Percentiles rank a stretch among this genome's conserved stretches.
Conservation (phyloP, 2,329 filamentous ascomycete species). For the Talaromyces piceae region DNA sequence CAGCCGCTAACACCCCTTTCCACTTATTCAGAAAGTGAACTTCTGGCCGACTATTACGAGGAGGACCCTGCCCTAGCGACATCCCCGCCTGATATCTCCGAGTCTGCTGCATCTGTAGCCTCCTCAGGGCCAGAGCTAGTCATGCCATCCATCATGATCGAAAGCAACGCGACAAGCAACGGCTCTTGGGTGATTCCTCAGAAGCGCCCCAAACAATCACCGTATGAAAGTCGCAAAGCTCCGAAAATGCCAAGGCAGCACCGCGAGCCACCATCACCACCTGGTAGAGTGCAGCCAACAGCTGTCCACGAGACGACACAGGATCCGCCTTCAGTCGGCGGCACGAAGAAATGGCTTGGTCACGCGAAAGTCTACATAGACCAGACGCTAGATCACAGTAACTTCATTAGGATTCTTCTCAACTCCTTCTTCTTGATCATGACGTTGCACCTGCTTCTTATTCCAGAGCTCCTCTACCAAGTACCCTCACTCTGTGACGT, state of each 20-base stretch:
- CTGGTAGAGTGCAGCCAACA: neutral
- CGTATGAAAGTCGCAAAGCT: conserved; percentile 10
- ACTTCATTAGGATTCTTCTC: conserved; percentile 3
- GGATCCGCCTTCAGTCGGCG: neutral
- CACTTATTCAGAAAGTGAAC: conserved; percentile 6
- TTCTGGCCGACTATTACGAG: conserved; percentile 7
- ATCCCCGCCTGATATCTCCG: conserved; percentile 10
- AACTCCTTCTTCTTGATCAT: conserved; percentile 6
- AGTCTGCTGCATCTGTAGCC: conserved; percentile 19
- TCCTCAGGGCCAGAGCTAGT: conserved; percentile 32
- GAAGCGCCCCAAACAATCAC: conserved; percentile 6
- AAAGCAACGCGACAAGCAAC: conserved; percentile 13
- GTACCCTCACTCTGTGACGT: conserved; percentile 5
- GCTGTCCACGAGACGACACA: neutral
- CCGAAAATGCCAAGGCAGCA: conserved; percentile 5
- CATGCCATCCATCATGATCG: conserved; percentile 34
- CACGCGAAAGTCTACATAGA: conserved; percentile 1
- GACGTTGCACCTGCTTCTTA: conserved; percentile 8
- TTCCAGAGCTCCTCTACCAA: conserved; percentile 9
- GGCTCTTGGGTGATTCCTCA: conserved; percentile 11
- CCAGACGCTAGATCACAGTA: neutral
- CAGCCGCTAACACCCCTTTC: conserved; percentile 3
- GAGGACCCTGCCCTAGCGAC: neutral
- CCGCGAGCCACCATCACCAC: neutral
- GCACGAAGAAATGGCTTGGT: neutral